A percentile compares a stretch with the other conserved stretches of the same genome.
Conservation (phyloP, 805 yeast species). For the Yamadazyma olivae region DNA sequence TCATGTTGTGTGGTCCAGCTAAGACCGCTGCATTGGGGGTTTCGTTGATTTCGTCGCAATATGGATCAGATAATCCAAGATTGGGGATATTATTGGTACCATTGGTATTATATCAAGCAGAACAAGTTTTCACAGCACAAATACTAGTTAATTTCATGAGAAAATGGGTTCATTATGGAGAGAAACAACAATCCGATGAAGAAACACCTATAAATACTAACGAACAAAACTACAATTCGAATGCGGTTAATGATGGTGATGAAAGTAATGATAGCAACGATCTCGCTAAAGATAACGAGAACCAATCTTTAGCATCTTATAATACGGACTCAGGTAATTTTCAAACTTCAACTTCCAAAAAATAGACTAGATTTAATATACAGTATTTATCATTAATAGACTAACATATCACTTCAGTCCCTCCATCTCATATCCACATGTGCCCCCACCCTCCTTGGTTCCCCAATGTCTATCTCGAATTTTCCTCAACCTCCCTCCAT, state of each 20-base stretch:
- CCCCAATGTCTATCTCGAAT: too few species aligned
- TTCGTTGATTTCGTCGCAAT: conserved; percentile 75
- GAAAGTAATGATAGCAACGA: not conserved
- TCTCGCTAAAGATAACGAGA: too few species aligned
- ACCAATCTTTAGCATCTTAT: too few species aligned
- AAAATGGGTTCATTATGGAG: conserved; percentile 55
- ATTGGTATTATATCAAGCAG: conserved; percentile 80
- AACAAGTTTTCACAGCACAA: conserved; percentile 82
- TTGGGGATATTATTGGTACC: conserved; percentile 78
- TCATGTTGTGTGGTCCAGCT: conserved; percentile 89
- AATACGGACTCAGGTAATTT: too few species aligned
- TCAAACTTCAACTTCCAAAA: too few species aligned
- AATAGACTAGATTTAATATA: too few species aligned
- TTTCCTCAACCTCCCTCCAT: too few species aligned
- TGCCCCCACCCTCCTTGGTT: too few species aligned
- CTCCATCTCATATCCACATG: too few species aligned
- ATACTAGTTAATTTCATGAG: conserved; percentile 63
- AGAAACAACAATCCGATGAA: conserved; percentile 1
- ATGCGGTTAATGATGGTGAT: not conserved
- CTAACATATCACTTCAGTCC: too few species aligned
- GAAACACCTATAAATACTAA: conserved; percentile 1
- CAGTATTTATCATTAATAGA: too few species aligned
- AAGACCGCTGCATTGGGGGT: conserved; percentile 93
- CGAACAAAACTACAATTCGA: not conserved
- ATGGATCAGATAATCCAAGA: conserved; percentile 57